Base-by-base conservation (phyloP, 108 stramenopile species). In the Nitzschia sp. region DNA sequence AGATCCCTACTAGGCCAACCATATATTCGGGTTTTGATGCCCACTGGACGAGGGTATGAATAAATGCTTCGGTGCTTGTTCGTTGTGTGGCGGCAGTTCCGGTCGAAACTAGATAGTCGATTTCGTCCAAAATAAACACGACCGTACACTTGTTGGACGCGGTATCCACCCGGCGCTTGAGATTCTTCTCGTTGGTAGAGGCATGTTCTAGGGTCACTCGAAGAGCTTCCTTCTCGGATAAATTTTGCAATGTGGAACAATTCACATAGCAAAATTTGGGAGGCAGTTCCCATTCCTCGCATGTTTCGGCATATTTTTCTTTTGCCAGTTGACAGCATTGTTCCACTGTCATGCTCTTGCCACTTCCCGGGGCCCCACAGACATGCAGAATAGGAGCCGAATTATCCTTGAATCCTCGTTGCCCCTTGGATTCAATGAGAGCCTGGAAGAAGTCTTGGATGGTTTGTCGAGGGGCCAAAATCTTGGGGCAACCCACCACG, bases 1-100 rank as follows among this genome's bases (percentile, higher is more conserved):
- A 90, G 60, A 93, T 89, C 23, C 89, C 92, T 68, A 93, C 82
- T 62, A 93, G 23, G 26, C 79, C 84, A 17, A 93, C 77, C 21
- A 54, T n/a, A 26, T 77, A 45, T 8, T 75, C 66, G 34, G 54
- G 53, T 23, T 83, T 62, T 19, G 55, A 51, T 2, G 84, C 77
- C 71, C 70, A 85, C 0, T 47, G 67, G 13, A 84, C 54, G 2
- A 93, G 54, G 33, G 61, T 63, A 45, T 58, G 56, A 17, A 89
- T 74, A 45, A 68, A 75, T 46, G 49, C 54, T 67, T 85, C 82
- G 8, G 64, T 25, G 11, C 33, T 32, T 15, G 2, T 1, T 11
- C 58, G 27, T 1, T 42, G 27, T 57, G 36, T 33, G 32, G 28
- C 21, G 2, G 59, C 66, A 11, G 15, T 59, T 65, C 72, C 70